Conservation (phyloP, 176 grass and related monocot genomes). For the Elaeis guineensis region DNA sequence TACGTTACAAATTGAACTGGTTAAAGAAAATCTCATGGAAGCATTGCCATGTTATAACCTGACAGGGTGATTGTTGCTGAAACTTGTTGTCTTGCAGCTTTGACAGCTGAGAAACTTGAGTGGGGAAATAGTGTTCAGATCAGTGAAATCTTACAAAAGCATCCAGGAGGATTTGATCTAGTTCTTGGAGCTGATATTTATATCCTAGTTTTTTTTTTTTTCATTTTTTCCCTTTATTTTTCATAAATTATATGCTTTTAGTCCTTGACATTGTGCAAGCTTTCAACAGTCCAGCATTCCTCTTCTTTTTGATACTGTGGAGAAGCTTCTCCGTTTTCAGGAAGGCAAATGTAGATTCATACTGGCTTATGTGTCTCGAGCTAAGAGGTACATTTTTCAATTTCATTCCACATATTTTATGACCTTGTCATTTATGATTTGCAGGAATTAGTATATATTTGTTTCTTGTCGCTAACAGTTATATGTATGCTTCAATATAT, state of each 20-base stretch:
- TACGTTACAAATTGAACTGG: too few species aligned
- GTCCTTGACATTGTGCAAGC: conserved; percentile 73
- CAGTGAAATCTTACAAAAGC: conserved; percentile 46
- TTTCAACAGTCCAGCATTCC: conserved; percentile 94
- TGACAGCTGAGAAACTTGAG: conserved; percentile 83
- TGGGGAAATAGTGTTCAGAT: conserved; percentile 77
- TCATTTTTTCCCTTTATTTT: not conserved
- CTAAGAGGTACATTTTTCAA: conserved; percentile 67
- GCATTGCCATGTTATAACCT: too few species aligned
- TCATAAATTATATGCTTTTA: conserved; percentile 15
- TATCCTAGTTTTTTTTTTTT: conserved; percentile 53
- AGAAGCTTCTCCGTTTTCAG: conserved; percentile 53
- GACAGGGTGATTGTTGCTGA: too few species aligned
- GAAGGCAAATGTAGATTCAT: conserved; percentile 64
- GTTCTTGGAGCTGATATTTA: conserved; percentile 96
- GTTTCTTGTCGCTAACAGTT: not conserved
- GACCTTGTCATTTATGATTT: not conserved
- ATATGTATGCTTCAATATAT: not conserved
- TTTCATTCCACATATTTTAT: conserved; percentile 2
- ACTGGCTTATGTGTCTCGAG: conserved; percentile 80
- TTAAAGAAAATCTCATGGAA: too few species aligned
- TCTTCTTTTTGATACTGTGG: conserved; percentile 71
- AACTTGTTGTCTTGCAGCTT: conserved; percentile 24
- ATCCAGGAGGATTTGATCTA: conserved; percentile 81
- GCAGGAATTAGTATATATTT: too few species aligned